Conservation (phyloP, 176 grass and related monocot species). For the Phoenix dactylifera region DNA sequence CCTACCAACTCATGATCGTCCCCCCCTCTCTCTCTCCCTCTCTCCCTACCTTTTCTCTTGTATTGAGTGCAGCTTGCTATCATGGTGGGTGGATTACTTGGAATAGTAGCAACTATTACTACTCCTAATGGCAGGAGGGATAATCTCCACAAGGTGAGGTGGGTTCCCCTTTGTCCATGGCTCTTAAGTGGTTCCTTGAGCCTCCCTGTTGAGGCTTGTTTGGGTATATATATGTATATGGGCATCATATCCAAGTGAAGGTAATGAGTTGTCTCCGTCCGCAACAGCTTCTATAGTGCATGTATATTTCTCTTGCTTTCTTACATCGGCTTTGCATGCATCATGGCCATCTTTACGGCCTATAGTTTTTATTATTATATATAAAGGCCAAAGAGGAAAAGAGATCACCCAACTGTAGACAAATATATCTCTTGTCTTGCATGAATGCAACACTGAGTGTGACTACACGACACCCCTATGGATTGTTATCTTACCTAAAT, state of each 20-base stretch:
- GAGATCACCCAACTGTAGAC: constrained; percentile 46
- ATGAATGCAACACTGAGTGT: constrained; percentile 61
- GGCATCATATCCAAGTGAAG: background rate
- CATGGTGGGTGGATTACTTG: constrained; percentile 1
- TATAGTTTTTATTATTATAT: constrained; percentile 47
- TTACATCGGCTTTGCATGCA: constrained; percentile 37
- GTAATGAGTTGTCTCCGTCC: constrained; percentile 17
- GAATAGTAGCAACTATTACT: background rate
- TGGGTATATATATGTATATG: background rate
- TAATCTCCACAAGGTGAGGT: constrained; percentile 7
- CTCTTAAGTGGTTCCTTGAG: background rate
- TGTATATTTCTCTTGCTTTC: constrained; percentile 27
- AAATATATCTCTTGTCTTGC: constrained; percentile 83
- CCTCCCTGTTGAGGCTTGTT: background rate
- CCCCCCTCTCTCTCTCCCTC: constrained; percentile 10
- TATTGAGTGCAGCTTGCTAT: constrained; percentile 15
- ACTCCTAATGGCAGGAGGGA: background rate
- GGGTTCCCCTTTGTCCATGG: constrained; percentile 3
- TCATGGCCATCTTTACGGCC: constrained; percentile 55
- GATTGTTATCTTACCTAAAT: background rate
- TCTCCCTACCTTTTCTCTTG: constrained; percentile 7
- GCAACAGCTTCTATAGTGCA: constrained; percentile 26
- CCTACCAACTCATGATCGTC: too few relatives aligned
- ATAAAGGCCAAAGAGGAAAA: constrained; percentile 1
- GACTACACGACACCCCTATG: constrained; percentile 18